These are phyloP conservation scores for Penicillium sp. DNA, from an alignment of 2,329 filamentous ascomycete genomes.

Conservation along the genomic window DNA sequence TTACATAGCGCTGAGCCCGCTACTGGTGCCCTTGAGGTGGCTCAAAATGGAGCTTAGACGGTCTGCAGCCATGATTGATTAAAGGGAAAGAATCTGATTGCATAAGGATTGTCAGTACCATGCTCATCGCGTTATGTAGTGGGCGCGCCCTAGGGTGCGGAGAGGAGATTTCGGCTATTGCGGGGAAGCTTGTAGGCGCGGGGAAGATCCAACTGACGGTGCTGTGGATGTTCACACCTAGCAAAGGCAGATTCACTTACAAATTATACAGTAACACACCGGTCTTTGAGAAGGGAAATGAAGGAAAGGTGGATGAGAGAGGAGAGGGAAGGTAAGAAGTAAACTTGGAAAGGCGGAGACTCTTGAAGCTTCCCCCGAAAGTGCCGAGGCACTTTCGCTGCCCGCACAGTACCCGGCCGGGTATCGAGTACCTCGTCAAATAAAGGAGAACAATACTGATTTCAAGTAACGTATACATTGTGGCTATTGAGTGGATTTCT, in stretches of 20 bases:
- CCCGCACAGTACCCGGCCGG: constrained; percentile 12
- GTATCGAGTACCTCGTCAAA: constrained; percentile 19
- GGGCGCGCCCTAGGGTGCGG: neutral
- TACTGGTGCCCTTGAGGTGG: constrained; percentile 74
- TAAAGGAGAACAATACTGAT: accelerated
- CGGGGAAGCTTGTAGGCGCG: constrained; percentile 25
- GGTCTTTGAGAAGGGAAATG: constrained; percentile 3
- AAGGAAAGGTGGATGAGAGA: constrained; percentile 5
- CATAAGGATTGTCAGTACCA: constrained; percentile 1
- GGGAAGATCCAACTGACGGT: neutral
- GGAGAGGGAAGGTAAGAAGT: constrained; percentile 12
- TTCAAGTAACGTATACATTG: constrained; percentile 15
- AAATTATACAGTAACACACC: constrained; percentile 2
- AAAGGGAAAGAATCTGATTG: constrained; percentile 9
- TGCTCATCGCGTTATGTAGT: neutral
- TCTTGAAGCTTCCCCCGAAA: constrained; percentile 26
- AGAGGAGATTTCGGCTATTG: constrained; percentile 19
- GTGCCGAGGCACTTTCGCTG: constrained; percentile 30
- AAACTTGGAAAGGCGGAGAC: constrained; percentile 12
- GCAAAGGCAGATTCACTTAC: constrained; percentile 17
- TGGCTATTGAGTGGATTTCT: neutral
- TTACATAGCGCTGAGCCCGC: constrained; percentile 76
- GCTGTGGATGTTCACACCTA: neutral
- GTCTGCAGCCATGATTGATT: constrained; percentile 71
- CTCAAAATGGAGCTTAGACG: constrained; percentile 84